Conservation (phyloP, 371 early-diverging fungal genomes). For the Rhizopus microsporus region DNA sequence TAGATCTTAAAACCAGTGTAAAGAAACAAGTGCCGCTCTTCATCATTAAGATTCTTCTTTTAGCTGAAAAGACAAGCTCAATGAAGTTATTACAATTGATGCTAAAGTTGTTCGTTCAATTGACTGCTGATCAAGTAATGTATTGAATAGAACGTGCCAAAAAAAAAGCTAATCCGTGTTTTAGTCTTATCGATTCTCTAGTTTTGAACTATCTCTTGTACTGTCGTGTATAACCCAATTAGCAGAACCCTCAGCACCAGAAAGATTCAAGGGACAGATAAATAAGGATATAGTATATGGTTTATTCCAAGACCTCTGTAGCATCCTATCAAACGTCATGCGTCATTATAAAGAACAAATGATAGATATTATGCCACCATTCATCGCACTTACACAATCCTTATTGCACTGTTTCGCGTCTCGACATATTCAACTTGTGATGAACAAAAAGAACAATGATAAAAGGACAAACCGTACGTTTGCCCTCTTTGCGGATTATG, state of each 20-base stretch:
- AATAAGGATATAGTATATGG: slow-evolving; percentile 23
- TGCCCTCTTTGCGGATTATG: slow-evolving; percentile 26
- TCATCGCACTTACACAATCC: slow-evolving; percentile 49
- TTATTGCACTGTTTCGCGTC: slow-evolving; percentile 62
- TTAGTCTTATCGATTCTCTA: slow-evolving; percentile 24
- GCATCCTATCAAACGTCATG: slow-evolving; percentile 44
- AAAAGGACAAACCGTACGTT: slow-evolving; percentile 13
- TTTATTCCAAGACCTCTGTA: slow-evolving; percentile 47
- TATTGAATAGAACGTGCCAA: background rate
- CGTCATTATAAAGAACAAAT: slow-evolving; percentile 50
- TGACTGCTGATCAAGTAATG: slow-evolving; percentile 41
- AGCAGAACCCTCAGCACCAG: slow-evolving; percentile 29
- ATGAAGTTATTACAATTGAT: slow-evolving; percentile 35
- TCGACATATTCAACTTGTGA: slow-evolving; percentile 51
- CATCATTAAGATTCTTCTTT: slow-evolving; percentile 36
- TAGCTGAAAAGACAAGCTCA: slow-evolving; percentile 39
- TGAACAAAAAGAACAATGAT: slow-evolving; percentile 2
- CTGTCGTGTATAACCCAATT: slow-evolving; percentile 39
- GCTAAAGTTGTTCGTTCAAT: slow-evolving; percentile 36
- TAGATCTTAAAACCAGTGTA: slow-evolving; percentile 46
- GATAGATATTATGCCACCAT: slow-evolving; percentile 48
- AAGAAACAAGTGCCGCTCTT: slow-evolving; percentile 44
- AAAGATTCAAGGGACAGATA: slow-evolving; percentile 24
- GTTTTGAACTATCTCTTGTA: slow-evolving; percentile 36
- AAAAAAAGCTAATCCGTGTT: slow-evolving; percentile 4